Conservation (phyloP, 305 asterid species). For the Caryopteris hybrid region DNA sequence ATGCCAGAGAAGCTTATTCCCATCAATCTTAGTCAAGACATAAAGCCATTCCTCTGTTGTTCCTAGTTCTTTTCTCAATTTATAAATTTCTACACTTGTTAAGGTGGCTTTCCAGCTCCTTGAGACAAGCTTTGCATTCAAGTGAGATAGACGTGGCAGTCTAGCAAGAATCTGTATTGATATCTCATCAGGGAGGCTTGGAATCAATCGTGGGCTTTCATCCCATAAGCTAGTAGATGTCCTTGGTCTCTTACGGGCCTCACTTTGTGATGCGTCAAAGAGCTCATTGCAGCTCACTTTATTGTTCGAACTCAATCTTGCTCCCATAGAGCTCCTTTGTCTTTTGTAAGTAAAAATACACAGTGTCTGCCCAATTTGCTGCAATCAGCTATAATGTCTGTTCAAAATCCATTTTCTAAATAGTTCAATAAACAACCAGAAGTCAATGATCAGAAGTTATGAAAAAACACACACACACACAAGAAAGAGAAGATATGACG, state of each 20-base stretch:
- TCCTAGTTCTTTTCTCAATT: constrained; percentile 64
- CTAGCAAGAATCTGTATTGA: constrained; percentile 77
- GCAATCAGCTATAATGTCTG: constrained; percentile 12
- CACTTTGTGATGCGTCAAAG: constrained; percentile 44
- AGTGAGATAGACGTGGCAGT: constrained; percentile 58
- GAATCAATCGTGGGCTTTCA: constrained; percentile 55
- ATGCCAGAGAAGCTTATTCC: constrained; percentile 64
- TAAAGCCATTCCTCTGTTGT: constrained; percentile 84
- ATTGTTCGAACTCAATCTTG: constrained; percentile 50
- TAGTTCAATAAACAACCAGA: constrained; percentile 15
- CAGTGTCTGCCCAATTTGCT: constrained; percentile 6
- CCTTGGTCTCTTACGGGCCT: constrained; percentile 65
- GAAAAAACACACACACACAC: background rate
- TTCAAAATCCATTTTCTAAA: constrained; percentile 22
- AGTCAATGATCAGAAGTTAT: constrained; percentile 4
- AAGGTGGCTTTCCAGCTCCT: constrained; percentile 72
- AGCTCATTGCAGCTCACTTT: constrained; percentile 32
- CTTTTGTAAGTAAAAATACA: constrained; percentile 9
- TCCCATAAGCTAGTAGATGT: constrained; percentile 59
- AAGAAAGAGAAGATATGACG: background rate
- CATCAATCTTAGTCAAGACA: constrained; percentile 57
- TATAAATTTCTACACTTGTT: constrained; percentile 50
- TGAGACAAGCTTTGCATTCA: constrained; percentile 61
- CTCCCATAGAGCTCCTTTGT: constrained; percentile 48
- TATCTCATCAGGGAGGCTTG: constrained; percentile 79